These are phyloP conservation scores for Daedalea quercina DNA, from an alignment of 768 basidiomycete genomes.

Conservation along the genomic window DNA sequence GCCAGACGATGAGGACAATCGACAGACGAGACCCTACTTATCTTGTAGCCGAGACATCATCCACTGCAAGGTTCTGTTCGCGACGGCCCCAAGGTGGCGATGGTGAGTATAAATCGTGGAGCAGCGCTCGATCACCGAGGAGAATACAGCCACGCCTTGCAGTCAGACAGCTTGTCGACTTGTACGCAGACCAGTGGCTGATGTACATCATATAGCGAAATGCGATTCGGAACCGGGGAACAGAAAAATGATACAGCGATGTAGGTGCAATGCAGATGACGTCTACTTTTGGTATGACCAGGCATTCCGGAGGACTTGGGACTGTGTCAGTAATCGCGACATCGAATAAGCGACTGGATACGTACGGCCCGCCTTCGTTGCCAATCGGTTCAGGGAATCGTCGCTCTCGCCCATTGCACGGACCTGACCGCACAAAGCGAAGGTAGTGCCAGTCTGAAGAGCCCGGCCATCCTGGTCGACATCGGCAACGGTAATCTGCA, in stretches of 20 bases:
- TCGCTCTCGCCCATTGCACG: slow-evolving; percentile 94
- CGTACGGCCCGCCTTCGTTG: slow-evolving; percentile 93
- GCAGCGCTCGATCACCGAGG: too few species aligned
- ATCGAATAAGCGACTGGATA: slow-evolving; percentile 14
- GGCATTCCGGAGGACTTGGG: slow-evolving; percentile 86
- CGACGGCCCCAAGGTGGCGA: too few species aligned
- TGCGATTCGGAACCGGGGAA: neutral
- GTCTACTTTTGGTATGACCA: slow-evolving; percentile 93
- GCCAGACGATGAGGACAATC: too few species aligned
- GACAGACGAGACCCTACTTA: too few species aligned
- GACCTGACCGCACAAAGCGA: slow-evolving; percentile 92
- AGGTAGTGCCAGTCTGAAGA: slow-evolving; percentile 74
- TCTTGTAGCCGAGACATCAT: too few species aligned
- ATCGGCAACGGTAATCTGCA: slow-evolving; percentile 92
- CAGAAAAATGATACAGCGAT: slow-evolving; percentile 9
- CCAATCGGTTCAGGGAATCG: slow-evolving; percentile 93
- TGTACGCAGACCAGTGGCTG: too few species aligned
- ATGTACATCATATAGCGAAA: neutral
- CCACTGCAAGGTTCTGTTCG: too few species aligned
- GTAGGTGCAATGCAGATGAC: slow-evolving; percentile 10
- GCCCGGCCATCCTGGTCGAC: slow-evolving; percentile 89
- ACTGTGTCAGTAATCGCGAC: neutral
- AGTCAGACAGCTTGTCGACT: too few species aligned
- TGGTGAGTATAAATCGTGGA: too few species aligned
- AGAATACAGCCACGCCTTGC: too few species aligned